A percentile compares a stretch with the other conserved stretches of the same genome.
Conservation (phyloP, 352 stramenopile genomes). For the Globisporangium rhizosaccharum region DNA sequence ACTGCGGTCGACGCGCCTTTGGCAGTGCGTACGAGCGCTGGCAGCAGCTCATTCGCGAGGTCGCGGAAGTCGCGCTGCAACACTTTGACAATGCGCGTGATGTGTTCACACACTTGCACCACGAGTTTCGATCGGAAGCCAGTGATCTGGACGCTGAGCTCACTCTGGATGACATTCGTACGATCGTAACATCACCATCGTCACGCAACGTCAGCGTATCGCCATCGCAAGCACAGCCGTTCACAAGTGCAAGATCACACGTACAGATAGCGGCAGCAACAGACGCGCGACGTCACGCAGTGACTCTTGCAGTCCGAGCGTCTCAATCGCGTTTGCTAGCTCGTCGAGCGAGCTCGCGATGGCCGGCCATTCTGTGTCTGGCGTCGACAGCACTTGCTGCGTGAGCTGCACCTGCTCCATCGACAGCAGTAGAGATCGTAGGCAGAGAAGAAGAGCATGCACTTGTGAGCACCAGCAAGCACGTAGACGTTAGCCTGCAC, state of each 20-base stretch:
- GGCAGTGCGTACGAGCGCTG: slow-evolving; percentile 38
- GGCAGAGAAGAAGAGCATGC: no score
- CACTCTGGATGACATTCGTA: slow-evolving; percentile 16
- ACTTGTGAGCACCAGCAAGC: no score
- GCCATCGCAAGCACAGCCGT: neutral
- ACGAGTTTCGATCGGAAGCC: slow-evolving; percentile 51
- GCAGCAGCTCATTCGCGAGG: slow-evolving; percentile 52
- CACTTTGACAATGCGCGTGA: slow-evolving; percentile 43
- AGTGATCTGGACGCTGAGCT: slow-evolving; percentile 35
- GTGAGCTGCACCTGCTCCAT: slow-evolving; percentile 31
- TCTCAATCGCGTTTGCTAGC: slow-evolving; percentile 42
- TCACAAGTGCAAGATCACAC: neutral
- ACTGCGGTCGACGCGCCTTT: slow-evolving; percentile 52
- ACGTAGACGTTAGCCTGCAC: no score
- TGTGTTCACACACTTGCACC: slow-evolving; percentile 34
- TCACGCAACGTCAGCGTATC: slow-evolving; percentile 5
- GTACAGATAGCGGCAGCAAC: slow-evolving; percentile 45
- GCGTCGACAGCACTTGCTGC: slow-evolving; percentile 23
- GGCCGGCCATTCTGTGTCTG: slow-evolving; percentile 37
- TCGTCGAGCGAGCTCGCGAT: slow-evolving; percentile 32
- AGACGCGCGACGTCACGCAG: slow-evolving; percentile 26
- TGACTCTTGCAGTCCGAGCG: slow-evolving; percentile 17
- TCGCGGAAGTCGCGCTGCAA: slow-evolving; percentile 41
- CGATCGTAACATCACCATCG: slow-evolving; percentile 1
- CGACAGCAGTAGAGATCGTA: neutral